A percentile compares a stretch with the other conserved stretches of the same genome.
These are phyloP conservation scores for Aspergillus baeticus DNA, from an alignment of 495 filamentous ascomycete species.

Conservation along the genomic window DNA sequence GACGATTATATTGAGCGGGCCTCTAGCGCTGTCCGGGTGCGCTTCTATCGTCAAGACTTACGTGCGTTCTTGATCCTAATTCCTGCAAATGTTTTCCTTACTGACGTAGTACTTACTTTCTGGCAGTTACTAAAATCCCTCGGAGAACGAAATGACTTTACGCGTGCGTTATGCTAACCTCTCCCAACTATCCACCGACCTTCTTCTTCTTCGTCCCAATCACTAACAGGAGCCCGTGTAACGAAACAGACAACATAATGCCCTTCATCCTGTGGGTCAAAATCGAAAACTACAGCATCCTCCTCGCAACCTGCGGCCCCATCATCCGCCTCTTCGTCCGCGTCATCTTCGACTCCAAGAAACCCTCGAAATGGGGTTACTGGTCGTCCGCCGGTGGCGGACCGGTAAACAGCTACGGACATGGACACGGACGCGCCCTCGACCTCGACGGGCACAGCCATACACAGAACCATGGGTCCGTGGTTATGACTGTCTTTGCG, in stretches of 20 bases:
- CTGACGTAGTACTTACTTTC: background rate
- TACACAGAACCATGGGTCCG: background rate
- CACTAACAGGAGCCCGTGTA: background rate
- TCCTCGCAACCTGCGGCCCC: constrained; percentile 19
- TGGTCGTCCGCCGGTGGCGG: background rate
- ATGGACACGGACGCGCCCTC: background rate
- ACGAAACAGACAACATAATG: constrained; percentile 17
- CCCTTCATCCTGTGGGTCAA: constrained; percentile 21
- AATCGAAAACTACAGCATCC: constrained; percentile 21
- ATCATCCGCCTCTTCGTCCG: constrained; percentile 15
- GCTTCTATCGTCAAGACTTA: constrained; percentile 24
- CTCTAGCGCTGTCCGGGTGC: constrained; percentile 14
- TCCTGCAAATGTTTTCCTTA: too few relatives aligned
- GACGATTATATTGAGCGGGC: constrained; percentile 15
- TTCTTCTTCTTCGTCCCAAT: background rate
- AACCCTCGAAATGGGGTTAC: background rate
- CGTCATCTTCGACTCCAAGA: background rate
- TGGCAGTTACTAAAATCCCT: constrained; percentile 15
- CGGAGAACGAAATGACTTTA: constrained; percentile 16
- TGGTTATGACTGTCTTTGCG: constrained; percentile 3
- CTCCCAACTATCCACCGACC: background rate
- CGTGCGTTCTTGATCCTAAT: background rate
- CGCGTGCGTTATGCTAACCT: constrained; percentile 8
- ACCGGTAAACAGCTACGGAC: background rate
- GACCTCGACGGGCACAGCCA: background rate